Conservation (phyloP, 1,284 basidiomycete genomes). For the Mycena sp. region DNA sequence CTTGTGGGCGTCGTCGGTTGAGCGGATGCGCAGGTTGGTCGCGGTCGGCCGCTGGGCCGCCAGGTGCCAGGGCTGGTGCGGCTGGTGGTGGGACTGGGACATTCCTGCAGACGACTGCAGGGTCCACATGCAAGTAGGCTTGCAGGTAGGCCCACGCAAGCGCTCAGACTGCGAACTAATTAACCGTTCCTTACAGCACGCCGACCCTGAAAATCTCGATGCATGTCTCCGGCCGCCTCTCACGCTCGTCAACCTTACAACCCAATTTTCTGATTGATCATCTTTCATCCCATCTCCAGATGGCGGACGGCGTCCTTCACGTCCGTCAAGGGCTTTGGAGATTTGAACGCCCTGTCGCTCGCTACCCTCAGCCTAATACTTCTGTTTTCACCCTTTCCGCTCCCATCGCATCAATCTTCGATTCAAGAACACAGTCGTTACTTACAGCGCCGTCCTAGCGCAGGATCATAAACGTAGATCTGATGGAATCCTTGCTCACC, state of each 20-base stretch:
- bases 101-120: too few species aligned
- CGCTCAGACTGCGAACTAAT: constrained; percentile 19
- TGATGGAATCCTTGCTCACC: background rate
- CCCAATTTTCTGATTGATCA: constrained; percentile 22
- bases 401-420: constrained; percentile 10
- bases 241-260: constrained; percentile 27
- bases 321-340: too few species aligned
- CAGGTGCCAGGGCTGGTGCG: constrained; percentile 13
- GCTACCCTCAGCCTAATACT: too few species aligned
- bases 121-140: constrained; percentile 24
- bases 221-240: constrained; percentile 3
- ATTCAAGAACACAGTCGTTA: background rate
- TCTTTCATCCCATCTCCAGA: background rate
- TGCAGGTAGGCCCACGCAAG: constrained; percentile 11
- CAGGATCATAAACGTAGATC: background rate
- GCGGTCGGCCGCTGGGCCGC: constrained; percentile 71
- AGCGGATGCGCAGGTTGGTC: constrained; percentile 75
- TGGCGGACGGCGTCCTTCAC: too few species aligned
- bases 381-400: too few species aligned
- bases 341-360: too few species aligned
- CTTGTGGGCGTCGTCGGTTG: constrained; percentile 80
- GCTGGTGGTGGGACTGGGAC: background rate
- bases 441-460: too few species aligned
- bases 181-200: constrained; percentile 16
- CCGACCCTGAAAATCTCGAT: constrained; percentile 31